phyloP scores from a whole-genome alignment of 352 stramenopile species.

The Globisporangium canariense region DNA sequence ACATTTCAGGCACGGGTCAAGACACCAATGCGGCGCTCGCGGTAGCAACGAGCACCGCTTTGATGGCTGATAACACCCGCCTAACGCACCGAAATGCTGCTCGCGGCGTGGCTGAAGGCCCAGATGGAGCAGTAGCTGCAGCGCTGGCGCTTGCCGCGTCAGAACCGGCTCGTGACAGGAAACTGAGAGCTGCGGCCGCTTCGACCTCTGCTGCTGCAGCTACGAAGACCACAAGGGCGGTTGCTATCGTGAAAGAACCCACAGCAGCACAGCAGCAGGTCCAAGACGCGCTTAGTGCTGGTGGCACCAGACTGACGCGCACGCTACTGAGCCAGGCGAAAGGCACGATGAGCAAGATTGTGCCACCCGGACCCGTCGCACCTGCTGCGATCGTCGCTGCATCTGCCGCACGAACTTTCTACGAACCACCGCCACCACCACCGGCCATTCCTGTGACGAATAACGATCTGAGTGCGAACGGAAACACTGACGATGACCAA shows the following conservation, averaged over 20 bases:
- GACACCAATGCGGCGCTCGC: not conserved
- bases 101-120: not conserved
- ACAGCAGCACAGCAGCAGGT: constrained; percentile 3
- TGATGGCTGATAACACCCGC: not conserved
- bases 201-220: not conserved
- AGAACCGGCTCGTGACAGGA: not conserved
- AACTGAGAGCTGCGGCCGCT: not conserved
- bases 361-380: not conserved
- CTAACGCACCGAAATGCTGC: not conserved
- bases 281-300: constrained; percentile 6
- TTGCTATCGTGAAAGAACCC: not conserved
- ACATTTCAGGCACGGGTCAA: not conserved
- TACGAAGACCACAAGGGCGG: not conserved
- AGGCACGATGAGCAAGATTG: not conserved
- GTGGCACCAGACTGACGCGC: constrained; percentile 3
- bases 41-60: not conserved
- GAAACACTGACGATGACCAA: constrained; percentile 5
- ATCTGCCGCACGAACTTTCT: not conserved
- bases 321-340: constrained; percentile 2
- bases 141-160: not conserved
- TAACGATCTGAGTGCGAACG: constrained; percentile 1
- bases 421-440: not conserved
- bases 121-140: not conserved
- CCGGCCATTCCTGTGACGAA: not conserved
- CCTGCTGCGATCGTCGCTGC: constrained; percentile 11